These are phyloP conservation scores for Calophaca sinica DNA, from an alignment of 306 rosid species.

Conservation along the genomic window DNA sequence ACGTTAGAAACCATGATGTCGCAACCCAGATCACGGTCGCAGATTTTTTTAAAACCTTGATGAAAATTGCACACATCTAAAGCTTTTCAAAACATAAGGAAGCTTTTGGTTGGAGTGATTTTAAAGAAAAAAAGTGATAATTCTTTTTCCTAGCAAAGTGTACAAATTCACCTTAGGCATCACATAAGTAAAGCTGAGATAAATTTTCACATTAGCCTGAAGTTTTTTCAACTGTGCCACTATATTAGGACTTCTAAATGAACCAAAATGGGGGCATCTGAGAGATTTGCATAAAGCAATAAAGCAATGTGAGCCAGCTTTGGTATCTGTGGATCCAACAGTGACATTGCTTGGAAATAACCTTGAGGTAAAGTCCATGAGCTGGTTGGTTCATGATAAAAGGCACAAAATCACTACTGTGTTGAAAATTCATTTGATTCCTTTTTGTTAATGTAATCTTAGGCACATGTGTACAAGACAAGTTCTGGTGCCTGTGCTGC, in stretches of 20 bases:
- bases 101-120: constrained; percentile 19
- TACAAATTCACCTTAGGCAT: constrained; percentile 31
- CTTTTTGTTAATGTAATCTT: constrained; percentile 44
- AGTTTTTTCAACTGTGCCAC: constrained; percentile 37
- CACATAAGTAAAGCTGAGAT: constrained; percentile 15
- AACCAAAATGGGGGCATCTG: constrained; percentile 85
- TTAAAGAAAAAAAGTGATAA: not conserved
- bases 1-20: too few relatives aligned
- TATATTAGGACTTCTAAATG: constrained; percentile 53
- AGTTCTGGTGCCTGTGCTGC: constrained; percentile 74
- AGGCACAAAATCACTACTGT: not conserved
- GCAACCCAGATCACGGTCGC: too few relatives aligned
- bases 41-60: not conserved
- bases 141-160: constrained; percentile 11
- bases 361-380: constrained; percentile 67
- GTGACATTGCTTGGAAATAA: constrained; percentile 59
- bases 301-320: constrained; percentile 71
- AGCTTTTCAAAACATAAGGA: not conserved
- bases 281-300: constrained; percentile 74
- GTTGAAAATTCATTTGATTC: constrained; percentile 34
- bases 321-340: constrained; percentile 68
- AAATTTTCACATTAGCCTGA: constrained; percentile 33
- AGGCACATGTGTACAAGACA: constrained; percentile 75
- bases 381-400: constrained; percentile 40
- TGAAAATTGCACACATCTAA: not conserved